phyloP scores from a whole-genome alignment of 2,329 filamentous ascomycete species.

The Seiridium cupressi region DNA sequence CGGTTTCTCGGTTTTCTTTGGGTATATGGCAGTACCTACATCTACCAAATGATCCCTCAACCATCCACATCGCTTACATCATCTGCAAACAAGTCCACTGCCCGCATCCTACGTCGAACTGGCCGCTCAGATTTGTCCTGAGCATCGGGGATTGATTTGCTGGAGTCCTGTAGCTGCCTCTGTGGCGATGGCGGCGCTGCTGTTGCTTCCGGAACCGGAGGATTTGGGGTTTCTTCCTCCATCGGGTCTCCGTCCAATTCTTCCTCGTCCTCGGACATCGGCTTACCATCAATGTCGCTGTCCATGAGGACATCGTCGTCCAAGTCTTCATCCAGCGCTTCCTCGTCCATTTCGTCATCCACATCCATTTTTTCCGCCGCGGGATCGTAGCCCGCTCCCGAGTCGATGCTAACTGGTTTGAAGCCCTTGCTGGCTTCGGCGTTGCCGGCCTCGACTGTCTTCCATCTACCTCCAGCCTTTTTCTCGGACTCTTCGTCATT shows the following conservation, averaged over 20 bases:
- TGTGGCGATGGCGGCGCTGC: background rate
- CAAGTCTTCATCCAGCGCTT: slow-evolving; percentile 45
- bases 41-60: background rate
- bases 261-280: slow-evolving; percentile 35
- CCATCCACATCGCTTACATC: background rate
- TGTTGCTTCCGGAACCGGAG: background rate
- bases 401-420: slow-evolving; percentile 18
- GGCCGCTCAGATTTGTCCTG: background rate
- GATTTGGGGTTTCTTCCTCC: slow-evolving; percentile 25
- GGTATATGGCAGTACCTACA: background rate
- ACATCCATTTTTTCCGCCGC: slow-evolving; percentile 35
- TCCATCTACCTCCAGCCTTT: slow-evolving; percentile 35
- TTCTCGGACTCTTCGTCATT: slow-evolving; percentile 9
- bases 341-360: slow-evolving; percentile 50
- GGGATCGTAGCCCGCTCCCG: slow-evolving; percentile 33
- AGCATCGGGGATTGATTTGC: background rate
- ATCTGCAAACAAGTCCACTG: slow-evolving; percentile 4
- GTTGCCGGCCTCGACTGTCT: slow-evolving; percentile 42
- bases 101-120: background rate
- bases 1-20: background rate
- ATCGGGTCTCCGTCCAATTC: slow-evolving; percentile 34
- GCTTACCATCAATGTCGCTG: slow-evolving; percentile 44
- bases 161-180: background rate
- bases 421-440: slow-evolving; percentile 22
- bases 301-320: slow-evolving; percentile 42